Evolutionary conservation across 2,329 filamentous ascomycete species (phyloP).

Genomic region (Penicillium sp.): DNA sequence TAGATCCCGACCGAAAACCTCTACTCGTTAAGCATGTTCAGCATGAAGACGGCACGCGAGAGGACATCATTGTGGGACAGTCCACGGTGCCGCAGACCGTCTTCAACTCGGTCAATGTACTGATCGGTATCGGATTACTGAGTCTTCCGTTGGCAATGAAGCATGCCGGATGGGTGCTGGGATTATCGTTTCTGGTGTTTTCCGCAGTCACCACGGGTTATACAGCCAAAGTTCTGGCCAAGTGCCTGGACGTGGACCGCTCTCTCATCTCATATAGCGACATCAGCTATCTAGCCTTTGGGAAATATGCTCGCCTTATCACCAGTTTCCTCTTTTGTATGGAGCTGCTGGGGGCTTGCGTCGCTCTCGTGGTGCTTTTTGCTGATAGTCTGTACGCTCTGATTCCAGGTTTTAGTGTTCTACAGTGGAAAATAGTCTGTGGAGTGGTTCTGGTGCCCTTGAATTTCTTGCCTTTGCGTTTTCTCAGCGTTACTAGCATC

Average conservation of each 20-base stretch:
- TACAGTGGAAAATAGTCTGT: slow-evolving; percentile 80
- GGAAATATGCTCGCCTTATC: slow-evolving; percentile 69
- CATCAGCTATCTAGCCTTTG: slow-evolving; percentile 85
- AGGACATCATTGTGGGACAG: slow-evolving; percentile 81
- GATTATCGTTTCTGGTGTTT: slow-evolving; percentile 66
- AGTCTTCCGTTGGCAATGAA: slow-evolving; percentile 83
- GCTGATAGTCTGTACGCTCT: slow-evolving; percentile 79
- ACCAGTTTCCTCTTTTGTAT: slow-evolving; percentile 83
- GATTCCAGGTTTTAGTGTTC: slow-evolving; percentile 63
- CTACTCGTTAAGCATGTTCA: slow-evolving; percentile 85
- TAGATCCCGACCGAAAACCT: slow-evolving; percentile 61
- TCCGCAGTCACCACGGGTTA: slow-evolving; percentile 75
- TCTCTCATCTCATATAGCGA: slow-evolving; percentile 92
- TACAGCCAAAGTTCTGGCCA: slow-evolving; percentile 77
- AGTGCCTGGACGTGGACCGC: slow-evolving; percentile 79
- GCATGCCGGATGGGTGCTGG: slow-evolving; percentile 83
- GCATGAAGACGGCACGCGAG: slow-evolving; percentile 73
- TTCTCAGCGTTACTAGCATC: slow-evolving; percentile 85
- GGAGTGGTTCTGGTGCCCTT: slow-evolving; percentile 72
- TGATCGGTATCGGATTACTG: slow-evolving; percentile 84
- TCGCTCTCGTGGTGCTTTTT: slow-evolving; percentile 87
- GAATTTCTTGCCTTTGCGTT: slow-evolving; percentile 74
- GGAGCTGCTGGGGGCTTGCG: slow-evolving; percentile 80
- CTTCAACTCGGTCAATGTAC: slow-evolving; percentile 91
- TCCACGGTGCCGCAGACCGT: slow-evolving; percentile 94